Base-by-base conservation (phyloP, 1,139 yeast genomes). In the Geotrichum carabidarum region DNA sequence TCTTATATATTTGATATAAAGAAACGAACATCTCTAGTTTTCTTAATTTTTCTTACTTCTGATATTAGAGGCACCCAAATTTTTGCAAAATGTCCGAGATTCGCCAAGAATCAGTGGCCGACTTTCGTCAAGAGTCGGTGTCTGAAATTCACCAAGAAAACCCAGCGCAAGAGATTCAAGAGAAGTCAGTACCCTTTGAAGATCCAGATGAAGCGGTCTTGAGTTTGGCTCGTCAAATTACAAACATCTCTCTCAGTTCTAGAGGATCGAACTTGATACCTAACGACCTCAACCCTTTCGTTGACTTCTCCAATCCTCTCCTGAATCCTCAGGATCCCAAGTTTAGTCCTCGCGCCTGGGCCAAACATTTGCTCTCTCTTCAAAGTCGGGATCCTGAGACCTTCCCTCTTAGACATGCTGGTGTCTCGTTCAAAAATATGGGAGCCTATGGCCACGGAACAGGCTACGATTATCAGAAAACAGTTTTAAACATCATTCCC, bases 381-480 rank as follows among this genome's bases (percentile, higher is more conserved):
- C 70, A 73, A 68, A 75, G 75, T 57, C 71, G 76, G 15, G 87
- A 84, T 61, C 82, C 83, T 0, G 89, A 82, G 3, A 78, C 82
- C 64, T 86, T 80, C 35, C 51, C 68, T 62, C 82, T 81, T 11
- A 75, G 82, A 40, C 74, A 79, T 14, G 71, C 86, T 57, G 91
- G 93, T 17, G 72, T 87, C 48, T 78, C 83, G 2, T 86, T 82
- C 74, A 76, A 78, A 58, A 71, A 84, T 62, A 71, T 87, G 59
- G 69, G 84, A 56, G 90, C 89, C 1, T 78, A 75, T 58, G 95
- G 95, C 59, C 75, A 78, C 56, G 87, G 89, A 5, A 74, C 83
- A 1, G 91, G 83, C 65, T 78, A 87, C 2, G 89, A 85, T 63
- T 86, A 83, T 68, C 93, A 86, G 68, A 73, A 84, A 14, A 85